A percentile compares a stretch with the other conserved stretches of the same genome.
Conservation (phyloP, 148 eudicot species). For the Gaultheria prostrata region DNA sequence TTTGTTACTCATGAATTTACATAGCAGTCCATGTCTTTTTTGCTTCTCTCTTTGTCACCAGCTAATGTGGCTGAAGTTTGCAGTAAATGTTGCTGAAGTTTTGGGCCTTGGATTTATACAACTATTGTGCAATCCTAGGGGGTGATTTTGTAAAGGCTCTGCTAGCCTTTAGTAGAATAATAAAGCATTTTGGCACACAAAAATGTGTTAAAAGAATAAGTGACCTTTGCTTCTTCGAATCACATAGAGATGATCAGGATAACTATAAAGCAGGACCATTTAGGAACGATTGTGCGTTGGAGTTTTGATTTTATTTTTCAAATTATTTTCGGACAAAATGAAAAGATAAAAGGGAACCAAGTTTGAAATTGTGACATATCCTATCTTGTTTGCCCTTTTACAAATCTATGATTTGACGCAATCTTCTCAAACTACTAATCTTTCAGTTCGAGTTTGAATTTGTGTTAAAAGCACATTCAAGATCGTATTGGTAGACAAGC, state of each 20-base stretch:
- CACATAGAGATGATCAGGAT: background rate
- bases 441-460: too few relatives aligned
- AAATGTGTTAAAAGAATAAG: background rate
- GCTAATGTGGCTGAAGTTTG: background rate
- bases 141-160: conserved; percentile 9
- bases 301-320: too few relatives aligned
- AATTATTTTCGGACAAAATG: too few relatives aligned
- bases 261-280: background rate
- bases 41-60: background rate
- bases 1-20: background rate
- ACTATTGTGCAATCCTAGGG: background rate
- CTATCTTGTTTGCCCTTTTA: too few relatives aligned
- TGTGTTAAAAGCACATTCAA: too few relatives aligned
- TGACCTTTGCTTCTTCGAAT: background rate
- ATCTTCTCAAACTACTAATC: too few relatives aligned
- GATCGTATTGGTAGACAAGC: too few relatives aligned
- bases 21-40: background rate
- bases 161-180: background rate
- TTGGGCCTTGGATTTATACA: conserved; percentile 20
- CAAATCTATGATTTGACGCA: too few relatives aligned
- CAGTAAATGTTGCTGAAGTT: background rate
- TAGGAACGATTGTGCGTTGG: too few relatives aligned
- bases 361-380: too few relatives aligned
- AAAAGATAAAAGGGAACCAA: too few relatives aligned
- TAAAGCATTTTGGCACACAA: background rate